Evolutionary conservation across 73 alveolate species (phyloP), one percentile per base, ranked within the genome.

Genomic region (Paramecium primaurelia): DNA sequence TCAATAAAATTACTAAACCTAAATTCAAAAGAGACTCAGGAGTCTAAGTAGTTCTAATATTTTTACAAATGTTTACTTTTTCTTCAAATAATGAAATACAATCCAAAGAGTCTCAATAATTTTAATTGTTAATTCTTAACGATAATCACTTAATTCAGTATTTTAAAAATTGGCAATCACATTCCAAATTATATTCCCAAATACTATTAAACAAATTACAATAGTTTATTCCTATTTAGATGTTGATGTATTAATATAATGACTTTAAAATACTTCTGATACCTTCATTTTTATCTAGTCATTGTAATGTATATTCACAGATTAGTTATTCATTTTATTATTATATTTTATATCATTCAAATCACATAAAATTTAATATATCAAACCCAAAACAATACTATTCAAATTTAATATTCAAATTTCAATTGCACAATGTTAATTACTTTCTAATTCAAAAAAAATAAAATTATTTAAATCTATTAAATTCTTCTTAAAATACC

Each of bases 241-340:
- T 3, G 47, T 28, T 28, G 11, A 12, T 3, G 84, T 64, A 64
- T 64, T 64, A 34, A 28, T 22, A 4, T 64, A 64, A 28, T 26
- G 42, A 12, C 12, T 64, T 64, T 64, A 12, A 14, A 64, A 64
- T n/a, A 64, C 51, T 64, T 64, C 84, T 64, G 84, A 64, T 11
- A 34, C 84, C 26, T 64, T 64, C 84, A 64, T 32, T 28, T 64
- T 64, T 64, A 64, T 64, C 26, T 64, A 9, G 28, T 64, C 84
- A 64, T 64, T 64, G 26, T 64, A 64, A 5, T 22, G 84, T 51
- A 64, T 28, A 64, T 64, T 64, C 28, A 64, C 49, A 64, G 47
- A 64, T 26, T 64, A 64, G 84, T 64, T 64, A 64, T 64, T 64
- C 84, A 64, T 64, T 64, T 64, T 64, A 28, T 64, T 64, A 32